Evolutionary conservation across 805 yeast species (phyloP).

Genomic region (Starmerella vaccinii): DNA sequence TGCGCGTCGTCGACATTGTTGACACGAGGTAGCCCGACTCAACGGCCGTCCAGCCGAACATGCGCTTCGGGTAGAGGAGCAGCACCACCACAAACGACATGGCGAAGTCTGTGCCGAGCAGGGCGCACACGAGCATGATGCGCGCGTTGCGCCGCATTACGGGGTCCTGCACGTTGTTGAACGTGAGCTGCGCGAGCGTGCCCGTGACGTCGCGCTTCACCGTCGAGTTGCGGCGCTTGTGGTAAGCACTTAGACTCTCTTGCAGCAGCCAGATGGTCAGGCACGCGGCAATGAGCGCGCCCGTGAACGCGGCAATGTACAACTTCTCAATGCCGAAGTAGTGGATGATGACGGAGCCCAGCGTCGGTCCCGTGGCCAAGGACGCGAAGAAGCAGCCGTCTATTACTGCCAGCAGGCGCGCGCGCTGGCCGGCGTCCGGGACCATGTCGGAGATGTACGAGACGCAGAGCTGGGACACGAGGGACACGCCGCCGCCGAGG

Average conservation of each 20-base stretch:
- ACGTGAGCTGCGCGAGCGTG: slow-evolving; percentile 15
- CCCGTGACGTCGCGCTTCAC: slow-evolving; percentile 9
- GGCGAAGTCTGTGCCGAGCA: slow-evolving; percentile 21
- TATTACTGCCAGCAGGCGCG: slow-evolving; percentile 19
- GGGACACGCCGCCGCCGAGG: slow-evolving; percentile 22
- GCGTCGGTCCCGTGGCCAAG: slow-evolving; percentile 23
- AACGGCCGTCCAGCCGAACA: slow-evolving; percentile 30
- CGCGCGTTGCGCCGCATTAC: slow-evolving; percentile 22
- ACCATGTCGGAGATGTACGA: slow-evolving; percentile 25
- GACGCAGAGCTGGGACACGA: slow-evolving; percentile 18
- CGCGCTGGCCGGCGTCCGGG: slow-evolving; percentile 19
- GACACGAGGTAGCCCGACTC: slow-evolving; percentile 30
- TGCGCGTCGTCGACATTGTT: slow-evolving; percentile 25
- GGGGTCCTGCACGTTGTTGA: slow-evolving; percentile 18
- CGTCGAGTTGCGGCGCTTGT: slow-evolving; percentile 18
- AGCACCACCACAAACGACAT: slow-evolving; percentile 18
- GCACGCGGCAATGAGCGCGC: slow-evolving; percentile 9
- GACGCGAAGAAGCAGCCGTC: slow-evolving; percentile 24
- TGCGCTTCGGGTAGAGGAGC: slow-evolving; percentile 27
- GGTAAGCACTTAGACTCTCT: slow-evolving; percentile 22
- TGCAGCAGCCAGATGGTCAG: slow-evolving; percentile 13
- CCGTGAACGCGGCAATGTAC: slow-evolving; percentile 11
- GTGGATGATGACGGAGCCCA: slow-evolving; percentile 21
- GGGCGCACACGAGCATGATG: slow-evolving; percentile 18
- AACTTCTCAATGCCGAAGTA: slow-evolving; percentile 17